These are phyloP conservation scores for Saccharomyces paradoxus DNA, from an alignment of 805 yeast genomes.

Conservation along the genomic window DNA sequence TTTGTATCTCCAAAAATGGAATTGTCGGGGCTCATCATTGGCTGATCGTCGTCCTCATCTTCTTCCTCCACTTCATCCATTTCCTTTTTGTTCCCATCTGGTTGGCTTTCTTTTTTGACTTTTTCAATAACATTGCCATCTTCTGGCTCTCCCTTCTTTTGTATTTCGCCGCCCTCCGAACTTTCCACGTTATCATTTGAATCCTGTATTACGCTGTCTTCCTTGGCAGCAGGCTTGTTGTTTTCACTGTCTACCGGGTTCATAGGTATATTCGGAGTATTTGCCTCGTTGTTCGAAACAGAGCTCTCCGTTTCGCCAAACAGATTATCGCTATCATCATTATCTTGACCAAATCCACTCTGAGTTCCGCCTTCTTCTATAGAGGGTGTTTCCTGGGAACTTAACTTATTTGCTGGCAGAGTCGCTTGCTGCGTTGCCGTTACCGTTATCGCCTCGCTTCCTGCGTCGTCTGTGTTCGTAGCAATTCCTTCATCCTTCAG, in stretches of 20 bases:
- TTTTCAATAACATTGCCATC: constrained; percentile 35
- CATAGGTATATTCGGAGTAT: background rate
- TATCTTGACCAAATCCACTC: background rate
- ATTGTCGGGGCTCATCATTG: constrained; percentile 1
- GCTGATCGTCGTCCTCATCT: background rate
- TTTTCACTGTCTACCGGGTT: background rate
- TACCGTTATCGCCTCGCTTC: background rate
- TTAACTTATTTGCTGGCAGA: background rate
- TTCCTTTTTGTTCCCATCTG: constrained; percentile 1
- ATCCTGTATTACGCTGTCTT: constrained; percentile 4
- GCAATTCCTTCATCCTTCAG: background rate
- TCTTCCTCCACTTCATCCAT: constrained; percentile 3
- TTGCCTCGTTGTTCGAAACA: background rate
- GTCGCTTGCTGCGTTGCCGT: background rate
- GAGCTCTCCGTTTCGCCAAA: constrained; percentile 1
- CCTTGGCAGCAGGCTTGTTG: constrained; percentile 17
- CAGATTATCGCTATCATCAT: background rate
- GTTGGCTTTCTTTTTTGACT: constrained; percentile 11
- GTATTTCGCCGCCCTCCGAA: constrained; percentile 16
- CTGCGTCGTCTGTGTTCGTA: background rate
- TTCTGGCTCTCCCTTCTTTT: constrained; percentile 22
- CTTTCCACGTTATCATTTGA: background rate
- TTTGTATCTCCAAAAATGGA: background rate
- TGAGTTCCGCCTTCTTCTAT: background rate
- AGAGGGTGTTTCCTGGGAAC: background rate